Evolutionary conservation across 225 moss, liverwort and hornwort genomes (phyloP), one percentile per base, ranked within the genome.

Genomic region (Sphagnum tenellum): DNA sequence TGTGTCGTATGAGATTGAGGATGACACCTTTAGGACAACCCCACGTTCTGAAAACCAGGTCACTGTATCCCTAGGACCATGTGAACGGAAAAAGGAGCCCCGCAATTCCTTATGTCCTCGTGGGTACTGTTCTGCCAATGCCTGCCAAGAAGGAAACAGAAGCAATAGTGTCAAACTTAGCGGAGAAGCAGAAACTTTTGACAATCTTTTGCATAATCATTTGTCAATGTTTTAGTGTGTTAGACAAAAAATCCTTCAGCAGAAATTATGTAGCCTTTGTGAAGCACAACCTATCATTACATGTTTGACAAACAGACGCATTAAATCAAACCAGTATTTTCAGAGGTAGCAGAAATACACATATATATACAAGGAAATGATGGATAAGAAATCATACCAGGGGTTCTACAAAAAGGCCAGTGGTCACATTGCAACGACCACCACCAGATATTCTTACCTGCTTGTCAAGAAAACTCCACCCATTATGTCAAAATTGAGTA

Each of bases 351-450:
- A 29, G 29, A 29, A 29, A 29, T 29, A 29, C 29, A 29, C 0
- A 29, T 29, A 29, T 29, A 29, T 29, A 29, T 29, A 29, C 29
- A 29, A 29, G 29, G 29, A 29, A 29, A 29, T 29, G 59, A 3
- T 10, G 60, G 9, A 66, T 5, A 56, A 64, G 59, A 48, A 62
- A 66, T 55, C 48, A 66, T 86, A 90, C 93, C 79, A 82, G 75
- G 59, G 91, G 91, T 60, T 95, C 89, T 59, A 62, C 70, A 63
- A 81, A 78, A 71, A 91, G 89, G 69, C 91, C 91, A 63, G 94
- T 95, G 3, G 94, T 95, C 60, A 95, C 84, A 79, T 95, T 95
- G 82, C 94, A 95, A 56, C 91, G 94, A 51, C 94, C 94, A 9
- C 94, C 94, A 56, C 94, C 94, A 65, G 94, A 95, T 65, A 95